Evolutionary conservation across 2,329 filamentous ascomycete species (phyloP).

Genomic region (Sphaerostilbella broomeana): DNA sequence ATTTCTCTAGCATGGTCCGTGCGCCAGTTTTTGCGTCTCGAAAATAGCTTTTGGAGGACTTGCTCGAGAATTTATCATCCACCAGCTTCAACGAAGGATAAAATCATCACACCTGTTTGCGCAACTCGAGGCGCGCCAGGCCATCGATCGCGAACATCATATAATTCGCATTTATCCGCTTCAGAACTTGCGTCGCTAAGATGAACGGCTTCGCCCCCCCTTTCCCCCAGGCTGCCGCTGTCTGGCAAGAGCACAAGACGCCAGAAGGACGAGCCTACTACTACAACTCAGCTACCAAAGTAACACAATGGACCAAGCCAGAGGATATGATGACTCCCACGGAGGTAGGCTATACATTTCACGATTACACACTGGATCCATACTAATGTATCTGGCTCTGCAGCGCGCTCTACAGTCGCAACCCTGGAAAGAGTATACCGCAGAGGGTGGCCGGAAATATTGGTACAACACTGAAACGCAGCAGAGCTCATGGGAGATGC

Average conservation of each 20-base stretch:
- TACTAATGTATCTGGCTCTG: neutral
- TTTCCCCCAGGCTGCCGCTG: constrained; percentile 43
- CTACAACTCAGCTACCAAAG: constrained; percentile 79
- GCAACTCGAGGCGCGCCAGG: constrained; percentile 1
- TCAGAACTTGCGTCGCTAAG: constrained; percentile 15
- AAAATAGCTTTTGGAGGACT: no score
- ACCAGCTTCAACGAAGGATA: neutral
- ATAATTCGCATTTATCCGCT: neutral
- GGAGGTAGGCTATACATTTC: constrained; percentile 52
- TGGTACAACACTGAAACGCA: constrained; percentile 93
- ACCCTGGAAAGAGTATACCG: constrained; percentile 89
- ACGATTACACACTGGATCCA: neutral
- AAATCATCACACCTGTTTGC: constrained; percentile 1
- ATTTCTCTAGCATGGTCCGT: constrained; percentile 15
- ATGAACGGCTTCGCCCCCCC: constrained; percentile 55
- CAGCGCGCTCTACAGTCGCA: constrained; percentile 75
- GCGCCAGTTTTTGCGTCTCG: no score
- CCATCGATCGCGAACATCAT: neutral
- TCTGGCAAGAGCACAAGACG: constrained; percentile 78
- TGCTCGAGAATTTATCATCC: constrained; percentile 3
- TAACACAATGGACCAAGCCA: constrained; percentile 92
- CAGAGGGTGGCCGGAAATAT: constrained; percentile 82
- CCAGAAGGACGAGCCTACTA: constrained; percentile 84
- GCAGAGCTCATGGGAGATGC: constrained; percentile 92
- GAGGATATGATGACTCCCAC: constrained; percentile 76